A percentile compares a stretch with the other conserved stretches of the same genome.
Evolutionary conservation across 768 basidiomycete species (phyloP).

Genomic region (Inosperma sp.): DNA sequence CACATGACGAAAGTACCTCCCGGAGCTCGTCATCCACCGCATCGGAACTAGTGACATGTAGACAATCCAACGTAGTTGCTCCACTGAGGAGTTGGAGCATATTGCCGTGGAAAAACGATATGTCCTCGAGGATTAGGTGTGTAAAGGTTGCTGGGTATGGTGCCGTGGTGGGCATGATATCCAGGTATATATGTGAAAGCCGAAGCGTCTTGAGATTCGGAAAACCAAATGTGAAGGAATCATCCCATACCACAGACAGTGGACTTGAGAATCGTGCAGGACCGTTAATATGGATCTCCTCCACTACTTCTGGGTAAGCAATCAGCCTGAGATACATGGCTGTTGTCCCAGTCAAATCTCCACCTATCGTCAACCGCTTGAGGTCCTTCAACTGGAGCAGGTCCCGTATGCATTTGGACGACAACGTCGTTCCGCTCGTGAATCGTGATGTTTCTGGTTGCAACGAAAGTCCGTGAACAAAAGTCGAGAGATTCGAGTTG

Average conservation of each 20-base stretch:
- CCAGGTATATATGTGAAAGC: slow-evolving; percentile 41
- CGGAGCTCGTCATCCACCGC: slow-evolving; percentile 38
- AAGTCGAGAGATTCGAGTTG: slow-evolving; percentile 31
- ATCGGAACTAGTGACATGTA: slow-evolving; percentile 35
- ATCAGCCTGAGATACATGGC: slow-evolving; percentile 44
- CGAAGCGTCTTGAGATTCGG: slow-evolving; percentile 39
- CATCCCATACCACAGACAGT: slow-evolving; percentile 48
- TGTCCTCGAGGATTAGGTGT: slow-evolving; percentile 41
- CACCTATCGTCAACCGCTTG: slow-evolving; percentile 42
- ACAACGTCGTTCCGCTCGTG: too few species aligned
- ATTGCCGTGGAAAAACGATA: slow-evolving; percentile 38
- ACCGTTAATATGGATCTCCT: slow-evolving; percentile 46
- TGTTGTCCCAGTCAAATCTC: slow-evolving; percentile 43
- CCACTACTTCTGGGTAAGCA: slow-evolving; percentile 36
- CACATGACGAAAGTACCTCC: slow-evolving; percentile 38
- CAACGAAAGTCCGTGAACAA: slow-evolving; percentile 41
- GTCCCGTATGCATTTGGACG: slow-evolving; percentile 35
- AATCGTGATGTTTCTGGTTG: too few species aligned
- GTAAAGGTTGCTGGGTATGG: slow-evolving; percentile 33
- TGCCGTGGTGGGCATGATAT: slow-evolving; percentile 34
- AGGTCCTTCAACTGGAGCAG: slow-evolving; percentile 43
- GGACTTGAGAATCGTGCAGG: slow-evolving; percentile 19
- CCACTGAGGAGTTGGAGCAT: slow-evolving; percentile 38
- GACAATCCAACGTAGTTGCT: slow-evolving; percentile 31
- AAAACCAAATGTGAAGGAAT: slow-evolving; percentile 43